These are phyloP conservation scores for Eucalyptus fibrosa DNA, from an alignment of 345 rosid genomes.

Conservation along the genomic window DNA sequence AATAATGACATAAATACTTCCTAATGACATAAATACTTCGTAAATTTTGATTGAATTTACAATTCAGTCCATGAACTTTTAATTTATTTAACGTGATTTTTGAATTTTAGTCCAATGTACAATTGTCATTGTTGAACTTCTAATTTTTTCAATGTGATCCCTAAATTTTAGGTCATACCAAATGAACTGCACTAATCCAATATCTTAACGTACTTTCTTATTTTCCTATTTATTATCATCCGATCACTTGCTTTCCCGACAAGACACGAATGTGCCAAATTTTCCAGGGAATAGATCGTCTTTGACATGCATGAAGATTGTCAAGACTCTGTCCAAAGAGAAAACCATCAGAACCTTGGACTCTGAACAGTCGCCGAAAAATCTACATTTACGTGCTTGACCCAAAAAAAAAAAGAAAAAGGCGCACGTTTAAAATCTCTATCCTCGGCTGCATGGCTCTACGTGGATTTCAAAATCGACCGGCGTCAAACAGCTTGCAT, in stretches of 20 bases:
- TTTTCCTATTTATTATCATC: neutral
- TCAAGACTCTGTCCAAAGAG: neutral
- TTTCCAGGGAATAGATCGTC: neutral
- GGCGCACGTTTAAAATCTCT: neutral
- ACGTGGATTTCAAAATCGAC: neutral
- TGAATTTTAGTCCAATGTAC: fast-evolving
- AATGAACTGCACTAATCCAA: neutral
- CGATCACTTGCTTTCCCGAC: neutral
- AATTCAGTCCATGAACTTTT: too few species aligned
- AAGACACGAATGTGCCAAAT: neutral
- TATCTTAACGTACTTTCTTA: neutral
- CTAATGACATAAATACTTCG: too few species aligned
- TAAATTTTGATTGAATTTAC: too few species aligned
- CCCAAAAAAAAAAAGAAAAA: neutral
- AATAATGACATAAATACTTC: too few species aligned
- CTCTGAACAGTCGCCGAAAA: neutral
- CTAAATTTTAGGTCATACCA: neutral
- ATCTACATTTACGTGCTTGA: neutral
- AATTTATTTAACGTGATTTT: too few species aligned
- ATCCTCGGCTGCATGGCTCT: neutral
- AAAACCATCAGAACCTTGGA: neutral
- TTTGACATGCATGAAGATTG: neutral
- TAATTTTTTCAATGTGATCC: too few species aligned
- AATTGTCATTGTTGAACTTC: too few species aligned
- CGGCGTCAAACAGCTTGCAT: too few species aligned